Conservation (phyloP, 2,329 filamentous ascomycete species). For the Ophiostoma australiae region DNA sequence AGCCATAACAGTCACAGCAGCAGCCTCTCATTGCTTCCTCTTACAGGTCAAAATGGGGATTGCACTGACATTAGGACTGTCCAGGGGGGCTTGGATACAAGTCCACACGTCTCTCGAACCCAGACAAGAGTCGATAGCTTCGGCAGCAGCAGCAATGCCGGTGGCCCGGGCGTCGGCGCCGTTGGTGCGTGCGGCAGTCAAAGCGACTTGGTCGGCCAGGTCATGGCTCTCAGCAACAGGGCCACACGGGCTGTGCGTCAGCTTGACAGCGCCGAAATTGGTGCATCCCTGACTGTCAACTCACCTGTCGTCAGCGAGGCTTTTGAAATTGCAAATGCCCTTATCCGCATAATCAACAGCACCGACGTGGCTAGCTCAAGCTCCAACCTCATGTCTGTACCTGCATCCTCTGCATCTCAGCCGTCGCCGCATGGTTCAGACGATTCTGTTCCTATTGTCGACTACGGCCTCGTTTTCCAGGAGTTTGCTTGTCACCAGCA, state of each 20-base stretch:
- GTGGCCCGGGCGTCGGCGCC: too few relatives aligned
- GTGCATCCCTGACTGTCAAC: not conserved
- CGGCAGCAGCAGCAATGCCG: not conserved
- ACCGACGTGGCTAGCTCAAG: not conserved
- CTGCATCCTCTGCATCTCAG: not conserved
- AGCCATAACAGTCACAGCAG: not conserved
- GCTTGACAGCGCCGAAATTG: not conserved
- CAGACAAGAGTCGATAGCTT: not conserved
- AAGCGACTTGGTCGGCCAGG: not conserved
- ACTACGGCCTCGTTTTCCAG: not conserved
- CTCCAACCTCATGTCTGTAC: not conserved
- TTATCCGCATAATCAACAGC: not conserved
- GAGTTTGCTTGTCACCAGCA: not conserved
- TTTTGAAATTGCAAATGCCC: not conserved
- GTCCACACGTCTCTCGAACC: not conserved
- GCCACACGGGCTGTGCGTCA: not conserved
- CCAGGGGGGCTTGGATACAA: not conserved
- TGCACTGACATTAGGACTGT: not conserved
- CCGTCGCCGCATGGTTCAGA: not conserved
- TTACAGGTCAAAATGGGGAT: not conserved
- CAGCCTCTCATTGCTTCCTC: not conserved
- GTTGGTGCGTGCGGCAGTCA: not conserved
- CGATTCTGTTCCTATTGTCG: not conserved
- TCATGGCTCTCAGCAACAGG: not conserved
- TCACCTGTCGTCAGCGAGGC: not conserved